Conservation (phyloP, 2,329 filamentous ascomycete species). For the Zymoseptoria brevis region DNA sequence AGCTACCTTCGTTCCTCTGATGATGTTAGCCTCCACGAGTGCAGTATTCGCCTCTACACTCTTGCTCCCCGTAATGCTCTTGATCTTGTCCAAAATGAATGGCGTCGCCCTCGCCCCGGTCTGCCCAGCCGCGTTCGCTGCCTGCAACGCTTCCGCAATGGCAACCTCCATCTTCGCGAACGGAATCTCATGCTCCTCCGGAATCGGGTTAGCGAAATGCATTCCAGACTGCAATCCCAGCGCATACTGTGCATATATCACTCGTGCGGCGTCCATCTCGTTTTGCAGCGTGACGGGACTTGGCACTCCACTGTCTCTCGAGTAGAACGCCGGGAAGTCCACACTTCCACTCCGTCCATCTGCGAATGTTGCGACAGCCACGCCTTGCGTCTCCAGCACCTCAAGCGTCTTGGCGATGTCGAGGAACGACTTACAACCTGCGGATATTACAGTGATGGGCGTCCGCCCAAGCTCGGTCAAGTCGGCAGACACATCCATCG, state of each 20-base stretch:
- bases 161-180: conserved; percentile 61
- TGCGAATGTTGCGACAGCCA: conserved; percentile 80
- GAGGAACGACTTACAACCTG: conserved; percentile 91
- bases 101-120: conserved; percentile 75
- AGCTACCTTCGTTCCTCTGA: conserved; percentile 56
- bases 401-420: conserved; percentile 88
- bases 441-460: conserved; percentile 77
- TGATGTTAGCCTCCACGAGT: conserved; percentile 59
- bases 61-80: conserved; percentile 63
- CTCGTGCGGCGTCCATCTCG: conserved; percentile 78
- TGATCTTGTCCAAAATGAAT: conserved; percentile 70
- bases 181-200: conserved; percentile 60
- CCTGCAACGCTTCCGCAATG: conserved; percentile 59
- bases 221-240: conserved; percentile 70
- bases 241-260: conserved; percentile 69
- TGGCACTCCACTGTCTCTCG: conserved; percentile 71
- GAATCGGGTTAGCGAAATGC: conserved; percentile 83
- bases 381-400: conserved; percentile 64
- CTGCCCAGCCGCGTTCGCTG: conserved; percentile 57
- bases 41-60: conserved; percentile 68
- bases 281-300: conserved; percentile 69
- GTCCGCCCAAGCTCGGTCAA: conserved; percentile 88
- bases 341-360: conserved; percentile 65
- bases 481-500: conserved; percentile 92
- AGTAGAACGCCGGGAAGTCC: conserved; percentile 91